Evolutionary conservation across 805 yeast genomes (phyloP).

Genomic region (Candida manassasensis): DNA sequence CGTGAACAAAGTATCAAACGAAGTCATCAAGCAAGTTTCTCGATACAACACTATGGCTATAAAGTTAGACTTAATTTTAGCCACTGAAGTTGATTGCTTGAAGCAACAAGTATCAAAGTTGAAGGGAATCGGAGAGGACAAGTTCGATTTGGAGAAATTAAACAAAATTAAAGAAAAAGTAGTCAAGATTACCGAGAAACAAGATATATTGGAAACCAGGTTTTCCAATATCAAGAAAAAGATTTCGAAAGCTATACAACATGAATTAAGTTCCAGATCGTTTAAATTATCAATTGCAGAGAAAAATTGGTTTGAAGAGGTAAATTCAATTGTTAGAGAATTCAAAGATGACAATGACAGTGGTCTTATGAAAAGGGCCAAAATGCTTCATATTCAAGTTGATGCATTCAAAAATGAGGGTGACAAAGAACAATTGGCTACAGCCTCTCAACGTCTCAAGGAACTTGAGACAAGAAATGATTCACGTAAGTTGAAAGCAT

Average conservation of each 20-base stretch:
- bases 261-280: conserved; percentile 14
- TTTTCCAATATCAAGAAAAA: conserved; percentile 17
- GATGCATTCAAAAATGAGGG: conserved; percentile 6
- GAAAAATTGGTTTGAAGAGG: conserved; percentile 33
- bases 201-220: conserved; percentile 18
- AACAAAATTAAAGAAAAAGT: conserved; percentile 10
- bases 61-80: conserved; percentile 16
- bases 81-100: conserved; percentile 21
- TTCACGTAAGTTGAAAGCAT: conserved; percentile 11
- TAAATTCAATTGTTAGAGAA: conserved; percentile 21
- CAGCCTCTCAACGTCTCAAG: conserved; percentile 9
- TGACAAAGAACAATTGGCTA: conserved; percentile 6
- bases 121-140: conserved; percentile 5
- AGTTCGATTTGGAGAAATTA: background rate
- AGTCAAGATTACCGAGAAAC: conserved; percentile 14
- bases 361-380: conserved; percentile 12
- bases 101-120: conserved; percentile 15
- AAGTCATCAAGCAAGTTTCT: conserved; percentile 13
- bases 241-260: conserved; percentile 20
- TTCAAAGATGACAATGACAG: conserved; percentile 7
- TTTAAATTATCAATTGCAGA: conserved; percentile 34
- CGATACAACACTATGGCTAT: conserved; percentile 14
- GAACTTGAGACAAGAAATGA: conserved; percentile 14
- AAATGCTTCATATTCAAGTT: conserved; percentile 19
- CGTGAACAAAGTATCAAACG: conserved; percentile 18